Base-by-base conservation (phyloP, 495 filamentous ascomycete species). In the Neurospora tetraspora region DNA sequence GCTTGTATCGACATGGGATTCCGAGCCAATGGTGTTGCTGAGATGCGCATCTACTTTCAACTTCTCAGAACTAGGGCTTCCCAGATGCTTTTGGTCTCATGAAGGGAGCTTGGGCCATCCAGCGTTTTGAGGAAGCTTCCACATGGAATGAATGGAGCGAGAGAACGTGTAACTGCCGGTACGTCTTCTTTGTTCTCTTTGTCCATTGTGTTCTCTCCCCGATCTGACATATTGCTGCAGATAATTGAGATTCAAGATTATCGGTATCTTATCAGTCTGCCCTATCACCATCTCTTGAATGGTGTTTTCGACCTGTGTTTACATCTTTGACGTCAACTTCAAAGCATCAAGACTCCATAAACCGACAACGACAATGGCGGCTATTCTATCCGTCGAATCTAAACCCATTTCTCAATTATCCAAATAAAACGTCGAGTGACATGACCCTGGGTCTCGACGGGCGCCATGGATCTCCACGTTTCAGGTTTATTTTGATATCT, bases 401-500 rank as follows among this genome's bases (percentile, higher is more conserved):
- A 43, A 74, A 69, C 73, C 47, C 73, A 72, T 71, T 59, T 36
- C 73, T 38, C 69, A 71, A 18, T 68, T 70, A 43, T 27, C 70
- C 69, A 70, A 71, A 69, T 71, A 61, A 40, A 70, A 73, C 59
- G 70, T 68, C 53, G 71, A 77, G 75, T 69, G 73, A 72, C 70
- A 72, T 71, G 70, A 74, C 11, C 53, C 53, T 18, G 65, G 68
- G 69, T 70, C 72, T 73, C 37, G 73, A 71, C 72, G 71, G 70
- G 71, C 74, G 70, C 74, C 76, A 70, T 77, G 53, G 69, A 61
- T 77, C 80, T 82, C 80, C 81, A 78, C 80, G 83, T 85, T 84
- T 83, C 83, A 85, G 75, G 71, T 82, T 80, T 78, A 77, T 80
- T 81, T 78, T 75, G 70, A 77, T 75, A 75, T 72, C 74, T 59